Evolutionary conservation across 768 basidiomycete species (phyloP).

Genomic region (Boletus fagicola): DNA sequence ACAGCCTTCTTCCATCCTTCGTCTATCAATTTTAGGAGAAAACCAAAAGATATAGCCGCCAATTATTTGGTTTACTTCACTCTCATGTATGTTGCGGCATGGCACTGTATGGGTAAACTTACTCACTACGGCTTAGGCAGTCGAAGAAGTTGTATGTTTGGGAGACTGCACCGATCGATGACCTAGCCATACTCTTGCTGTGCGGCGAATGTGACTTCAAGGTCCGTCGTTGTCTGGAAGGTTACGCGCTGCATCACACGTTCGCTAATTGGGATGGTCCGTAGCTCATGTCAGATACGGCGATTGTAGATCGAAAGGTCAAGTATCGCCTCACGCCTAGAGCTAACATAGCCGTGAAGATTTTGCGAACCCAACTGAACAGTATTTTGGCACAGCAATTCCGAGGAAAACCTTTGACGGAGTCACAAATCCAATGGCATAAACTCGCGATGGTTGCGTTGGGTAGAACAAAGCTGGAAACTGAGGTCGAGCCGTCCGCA

Average conservation of each 20-base stretch:
- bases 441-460: constrained; percentile 64
- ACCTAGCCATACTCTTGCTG: constrained; percentile 73
- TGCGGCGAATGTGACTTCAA: constrained; percentile 93
- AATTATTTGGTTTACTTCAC: constrained; percentile 85
- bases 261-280: constrained; percentile 3
- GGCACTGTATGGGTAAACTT: neutral
- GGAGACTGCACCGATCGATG: constrained; percentile 90
- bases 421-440: constrained; percentile 68
- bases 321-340: constrained; percentile 69
- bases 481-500: constrained; percentile 18
- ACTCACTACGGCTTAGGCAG: constrained; percentile 54
- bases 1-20: constrained; percentile 81
- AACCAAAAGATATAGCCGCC: constrained; percentile 64
- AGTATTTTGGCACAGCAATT: constrained; percentile 63
- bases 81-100: constrained; percentile 57
- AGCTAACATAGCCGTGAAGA: constrained; percentile 75
- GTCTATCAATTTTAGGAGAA: constrained; percentile 82
- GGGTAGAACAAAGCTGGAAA: constrained; percentile 47
- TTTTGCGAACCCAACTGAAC: constrained; percentile 64
- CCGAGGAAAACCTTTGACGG: constrained; percentile 56
- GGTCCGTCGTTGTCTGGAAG: constrained; percentile 39
- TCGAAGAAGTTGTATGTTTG: constrained; percentile 91
- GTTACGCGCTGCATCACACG: neutral
- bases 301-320: constrained; percentile 83
- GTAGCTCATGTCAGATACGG: constrained; percentile 70